These are phyloP conservation scores for Pholiota molesta DNA, from an alignment of 768 basidiomycete genomes.

Conservation along the genomic window DNA sequence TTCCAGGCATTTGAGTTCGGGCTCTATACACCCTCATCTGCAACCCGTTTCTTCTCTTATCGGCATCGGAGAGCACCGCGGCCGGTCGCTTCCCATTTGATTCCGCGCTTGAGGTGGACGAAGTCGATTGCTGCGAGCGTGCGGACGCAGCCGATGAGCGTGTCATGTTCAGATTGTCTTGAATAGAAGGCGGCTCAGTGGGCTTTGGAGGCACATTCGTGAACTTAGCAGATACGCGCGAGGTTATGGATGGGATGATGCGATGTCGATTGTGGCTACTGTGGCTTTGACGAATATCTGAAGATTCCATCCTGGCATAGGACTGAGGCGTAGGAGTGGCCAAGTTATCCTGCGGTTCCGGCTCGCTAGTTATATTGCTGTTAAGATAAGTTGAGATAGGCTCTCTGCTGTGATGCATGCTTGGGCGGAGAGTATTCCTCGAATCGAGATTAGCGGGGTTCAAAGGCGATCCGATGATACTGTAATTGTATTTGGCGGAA, in stretches of 20 bases:
- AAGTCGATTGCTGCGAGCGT: constrained; percentile 12
- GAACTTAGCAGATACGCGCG: constrained; percentile 4
- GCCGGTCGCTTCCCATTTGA: constrained; percentile 7
- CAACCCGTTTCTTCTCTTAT: constrained; percentile 58
- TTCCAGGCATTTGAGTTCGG: constrained; percentile 56
- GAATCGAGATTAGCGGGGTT: constrained; percentile 4
- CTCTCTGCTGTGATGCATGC: background rate
- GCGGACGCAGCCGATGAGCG: constrained; percentile 14
- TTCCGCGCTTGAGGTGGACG: constrained; percentile 10
- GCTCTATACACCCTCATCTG: constrained; percentile 69
- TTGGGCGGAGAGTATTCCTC: constrained; percentile 12
- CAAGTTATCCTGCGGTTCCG: background rate
- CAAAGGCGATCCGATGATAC: background rate
- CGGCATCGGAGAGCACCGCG: constrained; percentile 45
- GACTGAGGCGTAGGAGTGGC: constrained; percentile 1
- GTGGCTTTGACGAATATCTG: background rate
- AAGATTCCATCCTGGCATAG: background rate
- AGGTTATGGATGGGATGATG: background rate
- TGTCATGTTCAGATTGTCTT: background rate
- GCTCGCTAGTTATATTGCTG: constrained; percentile 6
- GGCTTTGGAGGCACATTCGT: constrained; percentile 22
- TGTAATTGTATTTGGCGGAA: constrained; percentile 9
- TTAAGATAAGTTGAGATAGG: constrained; percentile 2
- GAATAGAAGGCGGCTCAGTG: constrained; percentile 17
- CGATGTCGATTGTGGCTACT: background rate